These are phyloP conservation scores for Trametes punicea DNA, from an alignment of 768 basidiomycete species.

Conservation along the genomic window DNA sequence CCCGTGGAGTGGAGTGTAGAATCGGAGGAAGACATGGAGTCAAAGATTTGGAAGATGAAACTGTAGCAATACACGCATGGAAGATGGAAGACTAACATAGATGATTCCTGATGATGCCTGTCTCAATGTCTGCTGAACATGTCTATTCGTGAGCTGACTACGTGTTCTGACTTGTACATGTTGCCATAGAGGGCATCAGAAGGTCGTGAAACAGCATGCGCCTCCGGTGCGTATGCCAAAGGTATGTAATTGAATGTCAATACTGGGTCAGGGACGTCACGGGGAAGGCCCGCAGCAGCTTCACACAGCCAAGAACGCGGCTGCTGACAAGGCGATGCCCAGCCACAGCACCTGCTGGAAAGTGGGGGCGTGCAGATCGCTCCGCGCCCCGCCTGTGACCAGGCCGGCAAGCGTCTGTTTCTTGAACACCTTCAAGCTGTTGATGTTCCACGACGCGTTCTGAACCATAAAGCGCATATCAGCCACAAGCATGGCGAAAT, in stretches of 20 bases:
- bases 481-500: neutral
- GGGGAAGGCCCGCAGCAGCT: neutral
- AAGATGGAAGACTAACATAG: neutral
- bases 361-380: neutral
- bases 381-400: constrained; percentile 22
- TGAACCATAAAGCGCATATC: constrained; percentile 27
- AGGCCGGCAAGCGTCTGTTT: constrained; percentile 46
- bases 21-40: constrained; percentile 34
- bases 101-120: neutral
- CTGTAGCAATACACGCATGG: constrained; percentile 35
- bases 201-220: neutral
- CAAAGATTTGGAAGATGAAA: constrained; percentile 54
- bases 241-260: neutral
- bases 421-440: constrained; percentile 71
- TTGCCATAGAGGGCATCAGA: constrained; percentile 1
- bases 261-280: neutral
- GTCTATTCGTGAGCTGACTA: constrained; percentile 5
- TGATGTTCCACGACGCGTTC: constrained; percentile 83
- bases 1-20: constrained; percentile 32
- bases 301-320: constrained; percentile 4
- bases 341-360: constrained; percentile 10
- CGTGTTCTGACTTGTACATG: neutral
- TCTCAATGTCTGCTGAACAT: neutral
- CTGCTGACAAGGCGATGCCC: neutral
- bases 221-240: neutral